These are phyloP conservation scores for Plantago lanceolata DNA, from an alignment of 305 asterid genomes.

Conservation along the genomic window DNA sequence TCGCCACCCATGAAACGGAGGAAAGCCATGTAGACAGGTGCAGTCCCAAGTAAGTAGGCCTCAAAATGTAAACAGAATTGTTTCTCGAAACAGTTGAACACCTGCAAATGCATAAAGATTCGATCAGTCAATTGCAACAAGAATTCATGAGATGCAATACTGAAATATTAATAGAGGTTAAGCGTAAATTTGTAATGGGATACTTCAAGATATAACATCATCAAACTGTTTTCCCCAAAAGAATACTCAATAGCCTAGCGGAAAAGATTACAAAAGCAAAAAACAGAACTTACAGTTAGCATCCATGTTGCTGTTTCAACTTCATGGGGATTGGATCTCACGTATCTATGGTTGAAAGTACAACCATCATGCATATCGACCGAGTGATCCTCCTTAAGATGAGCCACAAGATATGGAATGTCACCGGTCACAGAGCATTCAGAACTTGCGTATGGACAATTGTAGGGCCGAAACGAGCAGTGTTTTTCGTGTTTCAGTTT, in stretches of 20 bases:
- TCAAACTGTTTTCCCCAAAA: too few relatives aligned
- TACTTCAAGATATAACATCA: too few relatives aligned
- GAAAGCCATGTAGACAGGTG: slow-evolving; percentile 85
- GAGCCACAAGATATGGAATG: slow-evolving; percentile 54
- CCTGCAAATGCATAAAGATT: slow-evolving; percentile 44
- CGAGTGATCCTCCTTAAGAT: slow-evolving; percentile 77
- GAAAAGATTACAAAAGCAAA: too few relatives aligned
- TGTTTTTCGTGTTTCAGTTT: slow-evolving; percentile 67
- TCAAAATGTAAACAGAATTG: slow-evolving; percentile 85
- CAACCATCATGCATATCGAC: slow-evolving; percentile 86
- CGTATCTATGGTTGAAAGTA: slow-evolving; percentile 83
- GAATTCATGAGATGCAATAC: neutral
- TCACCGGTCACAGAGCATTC: slow-evolving; percentile 66
- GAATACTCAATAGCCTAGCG: too few relatives aligned
- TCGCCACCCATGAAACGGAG: slow-evolving; percentile 88
- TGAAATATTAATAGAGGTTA: too few relatives aligned
- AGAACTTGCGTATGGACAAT: slow-evolving; percentile 76
- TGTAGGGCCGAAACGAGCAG: slow-evolving; percentile 70
- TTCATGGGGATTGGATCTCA: slow-evolving; percentile 64
- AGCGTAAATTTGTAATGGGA: too few relatives aligned
- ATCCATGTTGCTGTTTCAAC: slow-evolving; percentile 83
- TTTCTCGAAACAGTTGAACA: slow-evolving; percentile 68
- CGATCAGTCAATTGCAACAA: neutral
- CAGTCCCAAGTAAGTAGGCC: slow-evolving; percentile 59
- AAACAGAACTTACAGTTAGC: slow-evolving; percentile 66